Conservation (phyloP, 1,284 basidiomycete species). For the Leccinum ponderosum region DNA sequence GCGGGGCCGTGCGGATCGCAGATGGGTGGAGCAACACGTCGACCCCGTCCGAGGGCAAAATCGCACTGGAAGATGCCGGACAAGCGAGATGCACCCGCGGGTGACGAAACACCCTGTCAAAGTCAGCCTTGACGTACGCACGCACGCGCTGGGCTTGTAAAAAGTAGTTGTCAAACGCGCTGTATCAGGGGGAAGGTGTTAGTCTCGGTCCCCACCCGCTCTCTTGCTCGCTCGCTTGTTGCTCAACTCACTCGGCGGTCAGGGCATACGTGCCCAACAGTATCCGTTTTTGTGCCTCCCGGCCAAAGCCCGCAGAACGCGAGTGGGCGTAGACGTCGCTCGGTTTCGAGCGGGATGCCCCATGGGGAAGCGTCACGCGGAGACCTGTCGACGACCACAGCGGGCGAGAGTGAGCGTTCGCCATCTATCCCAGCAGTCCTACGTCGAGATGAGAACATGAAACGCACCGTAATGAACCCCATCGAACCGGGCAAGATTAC, state of each 20-base stretch:
- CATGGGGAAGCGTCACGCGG: conserved; percentile 45
- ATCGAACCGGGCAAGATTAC: conserved; percentile 90
- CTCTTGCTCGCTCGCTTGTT: background rate
- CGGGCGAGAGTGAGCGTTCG: background rate
- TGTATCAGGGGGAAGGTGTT: background rate
- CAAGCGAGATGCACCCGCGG: conserved; percentile 50
- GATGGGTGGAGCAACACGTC: conserved; percentile 88
- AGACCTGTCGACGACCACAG: conserved; percentile 41
- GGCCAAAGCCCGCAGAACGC: conserved; percentile 73
- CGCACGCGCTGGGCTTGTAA: too few relatives aligned
- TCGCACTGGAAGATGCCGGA: background rate
- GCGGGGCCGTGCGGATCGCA: conserved; percentile 77
- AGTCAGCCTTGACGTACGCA: too few relatives aligned
- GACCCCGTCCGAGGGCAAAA: conserved; percentile 43
- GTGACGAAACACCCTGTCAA: conserved; percentile 53
- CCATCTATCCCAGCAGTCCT: background rate
- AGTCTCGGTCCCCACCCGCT: background rate
- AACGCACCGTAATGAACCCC: conserved; percentile 72
- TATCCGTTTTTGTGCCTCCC: conserved; percentile 86
- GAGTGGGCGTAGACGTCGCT: conserved; percentile 57
- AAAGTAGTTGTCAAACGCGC: too few relatives aligned
- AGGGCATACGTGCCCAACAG: conserved; percentile 93
- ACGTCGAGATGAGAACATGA: background rate
- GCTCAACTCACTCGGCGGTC: conserved; percentile 75
- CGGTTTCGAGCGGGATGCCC: conserved; percentile 45